Percentiles rank a stretch among this genome's conserved stretches.
These are phyloP conservation scores for Venturiaceae sp. DNA, from an alignment of 2,329 filamentous ascomycete genomes.

Conservation along the genomic window DNA sequence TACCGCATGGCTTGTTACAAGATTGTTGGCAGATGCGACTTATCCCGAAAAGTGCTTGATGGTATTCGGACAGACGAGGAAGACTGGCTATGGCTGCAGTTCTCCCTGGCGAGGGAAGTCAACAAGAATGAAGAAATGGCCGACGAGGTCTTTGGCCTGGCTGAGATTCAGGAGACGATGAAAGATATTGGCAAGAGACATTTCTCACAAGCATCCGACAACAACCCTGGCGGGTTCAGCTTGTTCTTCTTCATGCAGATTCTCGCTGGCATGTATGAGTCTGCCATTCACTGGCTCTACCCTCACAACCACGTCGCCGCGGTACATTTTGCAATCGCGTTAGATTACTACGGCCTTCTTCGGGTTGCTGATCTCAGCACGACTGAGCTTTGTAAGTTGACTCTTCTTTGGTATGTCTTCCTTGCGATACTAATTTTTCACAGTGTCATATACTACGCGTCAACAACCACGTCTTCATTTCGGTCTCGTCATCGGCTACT, in stretches of 20 bases:
- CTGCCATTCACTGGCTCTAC: slow-evolving; percentile 85
- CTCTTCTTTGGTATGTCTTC: not conserved
- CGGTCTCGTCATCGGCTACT: slow-evolving; percentile 84
- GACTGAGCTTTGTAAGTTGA: slow-evolving; percentile 53
- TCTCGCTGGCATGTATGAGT: slow-evolving; percentile 85
- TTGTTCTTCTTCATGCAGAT: slow-evolving; percentile 92
- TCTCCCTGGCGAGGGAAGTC: slow-evolving; percentile 51
- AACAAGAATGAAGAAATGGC: slow-evolving; percentile 51
- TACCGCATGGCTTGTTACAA: slow-evolving; percentile 98
- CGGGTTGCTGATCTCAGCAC: slow-evolving; percentile 74
- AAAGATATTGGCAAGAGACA: slow-evolving; percentile 83
- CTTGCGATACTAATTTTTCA: slow-evolving; percentile 12
- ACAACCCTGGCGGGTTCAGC: slow-evolving; percentile 70
- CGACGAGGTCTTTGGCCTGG: slow-evolving; percentile 52
- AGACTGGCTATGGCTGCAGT: slow-evolving; percentile 60
- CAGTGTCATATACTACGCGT: slow-evolving; percentile 49
- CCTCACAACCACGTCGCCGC: slow-evolving; percentile 86
- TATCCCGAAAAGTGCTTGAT: slow-evolving; percentile 47
- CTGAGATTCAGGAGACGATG: slow-evolving; percentile 69
- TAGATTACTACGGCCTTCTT: slow-evolving; percentile 82
- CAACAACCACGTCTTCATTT: slow-evolving; percentile 82
- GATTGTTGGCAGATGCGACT: slow-evolving; percentile 72
- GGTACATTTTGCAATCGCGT: slow-evolving; percentile 84
- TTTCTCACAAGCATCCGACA: slow-evolving; percentile 72
- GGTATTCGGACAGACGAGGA: slow-evolving; percentile 50